A percentile compares a stretch with the other conserved stretches of the same genome.
These are phyloP conservation scores for Cercis canadensis DNA, from an alignment of 306 rosid species.

Conservation along the genomic window DNA sequence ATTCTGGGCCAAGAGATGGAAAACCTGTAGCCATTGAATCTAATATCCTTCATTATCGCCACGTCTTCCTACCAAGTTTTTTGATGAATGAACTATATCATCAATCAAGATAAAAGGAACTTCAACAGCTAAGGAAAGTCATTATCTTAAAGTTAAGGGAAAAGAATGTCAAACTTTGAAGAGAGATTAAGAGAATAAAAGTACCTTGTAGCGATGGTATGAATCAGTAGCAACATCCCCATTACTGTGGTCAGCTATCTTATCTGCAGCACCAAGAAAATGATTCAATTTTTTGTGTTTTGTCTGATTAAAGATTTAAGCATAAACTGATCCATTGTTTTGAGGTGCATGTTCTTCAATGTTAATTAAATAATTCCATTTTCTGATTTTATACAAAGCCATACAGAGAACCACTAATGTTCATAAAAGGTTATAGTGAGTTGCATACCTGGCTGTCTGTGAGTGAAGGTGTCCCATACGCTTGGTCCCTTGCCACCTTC, in stretches of 20 bases:
- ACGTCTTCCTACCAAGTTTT: conserved; percentile 55
- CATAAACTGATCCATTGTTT: not conserved
- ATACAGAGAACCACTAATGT: no score
- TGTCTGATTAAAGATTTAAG: conserved; percentile 38
- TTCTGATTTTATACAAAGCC: no score
- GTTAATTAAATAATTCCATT: no score
- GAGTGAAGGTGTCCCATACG: conserved; percentile 72
- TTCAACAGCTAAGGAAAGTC: not conserved
- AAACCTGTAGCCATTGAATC: conserved; percentile 62
- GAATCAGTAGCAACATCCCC: conserved; percentile 62
- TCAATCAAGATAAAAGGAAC: conserved; percentile 29
- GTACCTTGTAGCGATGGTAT: conserved; percentile 73
- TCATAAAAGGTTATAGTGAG: no score
- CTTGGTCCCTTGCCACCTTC: conserved; percentile 70
- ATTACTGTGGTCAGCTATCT: conserved; percentile 56
- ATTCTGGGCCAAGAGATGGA: conserved; percentile 72
- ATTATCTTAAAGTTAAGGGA: not conserved
- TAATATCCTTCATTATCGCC: conserved; percentile 62
- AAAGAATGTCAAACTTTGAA: not conserved
- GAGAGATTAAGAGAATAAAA: conserved; percentile 29
- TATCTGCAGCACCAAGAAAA: conserved; percentile 46
- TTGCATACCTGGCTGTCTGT: conserved; percentile 55
- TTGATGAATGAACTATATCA: no score
- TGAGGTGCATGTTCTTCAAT: not conserved
- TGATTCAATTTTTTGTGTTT: not conserved